Percentiles rank a stretch among this genome's conserved stretches.
Conservation (phyloP, 805 yeast species). For the Sugiyamaella floridensis region DNA sequence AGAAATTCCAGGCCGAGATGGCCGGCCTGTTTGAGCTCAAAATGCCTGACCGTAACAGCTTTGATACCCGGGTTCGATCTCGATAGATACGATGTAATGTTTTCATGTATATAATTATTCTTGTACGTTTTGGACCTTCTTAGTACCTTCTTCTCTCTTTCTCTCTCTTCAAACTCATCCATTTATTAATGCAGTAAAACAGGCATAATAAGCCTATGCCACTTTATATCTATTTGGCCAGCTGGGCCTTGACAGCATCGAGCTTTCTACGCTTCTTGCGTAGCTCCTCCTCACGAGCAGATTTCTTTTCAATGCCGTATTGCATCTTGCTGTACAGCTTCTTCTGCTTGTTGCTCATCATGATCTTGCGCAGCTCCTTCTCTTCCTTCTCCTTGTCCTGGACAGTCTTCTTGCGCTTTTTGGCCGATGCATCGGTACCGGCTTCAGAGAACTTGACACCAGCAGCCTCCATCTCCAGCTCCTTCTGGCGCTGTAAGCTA, state of each 20-base stretch:
- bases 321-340: conserved; percentile 92
- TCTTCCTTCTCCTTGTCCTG: conserved; percentile 63
- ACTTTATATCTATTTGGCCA: conserved; percentile 3
- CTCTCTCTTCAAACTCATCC: neutral
- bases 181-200: neutral
- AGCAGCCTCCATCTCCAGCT: conserved; percentile 82
- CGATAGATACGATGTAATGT: neutral
- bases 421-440: conserved; percentile 28
- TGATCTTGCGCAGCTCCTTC: conserved; percentile 85
- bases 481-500: conserved; percentile 59
- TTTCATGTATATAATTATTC: too few relatives aligned
- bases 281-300: conserved; percentile 64
- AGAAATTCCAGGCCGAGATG: conserved; percentile 56
- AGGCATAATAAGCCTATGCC: too few relatives aligned
- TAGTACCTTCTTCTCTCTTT: neutral
- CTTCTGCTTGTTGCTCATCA: conserved; percentile 97
- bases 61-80: conserved; percentile 64
- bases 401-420: conserved; percentile 35
- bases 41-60: conserved; percentile 69
- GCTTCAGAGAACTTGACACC: conserved; percentile 73
- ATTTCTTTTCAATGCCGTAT: conserved; percentile 79
- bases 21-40: conserved; percentile 60
- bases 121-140: too few relatives aligned
- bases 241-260: conserved; percentile 21
- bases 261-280: conserved; percentile 53